Conservation (phyloP, 1,284 basidiomycete genomes). For the Mycena sp. region DNA sequence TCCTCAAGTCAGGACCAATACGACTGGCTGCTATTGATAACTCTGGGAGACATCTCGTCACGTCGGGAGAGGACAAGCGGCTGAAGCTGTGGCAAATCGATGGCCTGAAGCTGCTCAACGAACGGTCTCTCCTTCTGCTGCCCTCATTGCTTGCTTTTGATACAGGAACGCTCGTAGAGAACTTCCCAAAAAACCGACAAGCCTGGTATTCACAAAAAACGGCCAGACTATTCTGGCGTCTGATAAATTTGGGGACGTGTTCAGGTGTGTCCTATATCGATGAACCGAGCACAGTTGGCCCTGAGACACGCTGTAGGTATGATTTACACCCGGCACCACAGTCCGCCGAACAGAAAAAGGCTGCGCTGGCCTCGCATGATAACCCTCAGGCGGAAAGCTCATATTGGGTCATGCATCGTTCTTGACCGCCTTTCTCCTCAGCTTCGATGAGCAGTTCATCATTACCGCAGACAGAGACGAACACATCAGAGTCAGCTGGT, state of each 20-base stretch:
- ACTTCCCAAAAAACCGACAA: slow-evolving; percentile 80
- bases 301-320: slow-evolving; percentile 53
- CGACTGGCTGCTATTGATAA: slow-evolving; percentile 66
- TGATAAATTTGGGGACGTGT: slow-evolving; percentile 92
- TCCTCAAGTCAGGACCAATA: slow-evolving; percentile 65
- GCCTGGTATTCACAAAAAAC: slow-evolving; percentile 65
- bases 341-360: slow-evolving; percentile 38
- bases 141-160: slow-evolving; percentile 17
- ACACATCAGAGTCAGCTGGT: slow-evolving; percentile 92
- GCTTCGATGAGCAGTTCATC: slow-evolving; percentile 74
- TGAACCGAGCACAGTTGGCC: no score
- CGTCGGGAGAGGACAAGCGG: slow-evolving; percentile 81
- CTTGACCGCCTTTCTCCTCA: slow-evolving; percentile 77
- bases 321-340: slow-evolving; percentile 47
- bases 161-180: slow-evolving; percentile 54
- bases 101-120: slow-evolving; percentile 62
- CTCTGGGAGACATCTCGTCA: slow-evolving; percentile 62
- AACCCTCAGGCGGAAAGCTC: slow-evolving; percentile 78
- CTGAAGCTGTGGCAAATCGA: slow-evolving; percentile 79
- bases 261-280: slow-evolving; percentile 59
- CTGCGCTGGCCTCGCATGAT: slow-evolving; percentile 66
- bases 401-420: slow-evolving; percentile 90
- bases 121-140: slow-evolving; percentile 58
- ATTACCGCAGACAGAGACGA: slow-evolving; percentile 93
- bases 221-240: slow-evolving; percentile 71